These are phyloP conservation scores for Aspergillus proliferans DNA, from an alignment of 2,329 filamentous ascomycete species.

Conservation along the genomic window DNA sequence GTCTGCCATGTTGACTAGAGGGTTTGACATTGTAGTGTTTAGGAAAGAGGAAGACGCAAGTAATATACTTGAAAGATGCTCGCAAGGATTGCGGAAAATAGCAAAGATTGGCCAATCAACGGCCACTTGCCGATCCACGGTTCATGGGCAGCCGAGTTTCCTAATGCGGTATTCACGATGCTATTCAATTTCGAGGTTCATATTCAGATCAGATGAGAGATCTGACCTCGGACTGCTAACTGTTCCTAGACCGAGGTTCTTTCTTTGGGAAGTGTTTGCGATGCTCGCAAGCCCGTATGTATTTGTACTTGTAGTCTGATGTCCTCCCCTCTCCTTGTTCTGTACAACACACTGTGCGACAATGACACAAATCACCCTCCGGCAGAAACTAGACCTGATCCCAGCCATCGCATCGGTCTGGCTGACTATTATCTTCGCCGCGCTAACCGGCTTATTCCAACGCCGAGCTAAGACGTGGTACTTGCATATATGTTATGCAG, in stretches of 20 bases:
- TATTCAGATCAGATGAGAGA: not conserved
- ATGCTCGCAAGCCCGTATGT: too few relatives aligned
- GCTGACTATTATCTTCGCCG: slow-evolving; percentile 21
- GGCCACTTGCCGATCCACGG: not conserved
- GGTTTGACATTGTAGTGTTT: too few relatives aligned
- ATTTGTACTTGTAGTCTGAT: too few relatives aligned
- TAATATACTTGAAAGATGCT: not conserved
- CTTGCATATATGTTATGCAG: slow-evolving; percentile 31
- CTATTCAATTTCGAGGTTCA: not conserved
- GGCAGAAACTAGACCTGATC: slow-evolving; percentile 27
- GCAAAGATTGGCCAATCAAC: not conserved
- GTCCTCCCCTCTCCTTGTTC: too few relatives aligned
- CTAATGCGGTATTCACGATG: not conserved
- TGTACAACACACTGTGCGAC: too few relatives aligned
- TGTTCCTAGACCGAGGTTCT: too few relatives aligned
- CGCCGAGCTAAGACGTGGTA: slow-evolving; percentile 24
- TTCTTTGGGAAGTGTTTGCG: too few relatives aligned
- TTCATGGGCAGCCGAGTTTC: not conserved
- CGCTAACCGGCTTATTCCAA: slow-evolving; percentile 21
- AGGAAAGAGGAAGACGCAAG: too few relatives aligned
- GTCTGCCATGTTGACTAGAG: slow-evolving; percentile 4
- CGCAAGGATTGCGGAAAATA: not conserved
- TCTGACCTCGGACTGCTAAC: too few relatives aligned
- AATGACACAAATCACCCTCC: slow-evolving; percentile 17
- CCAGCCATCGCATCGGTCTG: slow-evolving; percentile 26